Conservation (phyloP, 2,329 filamentous ascomycete genomes). For the Fusarium zealandicum region DNA sequence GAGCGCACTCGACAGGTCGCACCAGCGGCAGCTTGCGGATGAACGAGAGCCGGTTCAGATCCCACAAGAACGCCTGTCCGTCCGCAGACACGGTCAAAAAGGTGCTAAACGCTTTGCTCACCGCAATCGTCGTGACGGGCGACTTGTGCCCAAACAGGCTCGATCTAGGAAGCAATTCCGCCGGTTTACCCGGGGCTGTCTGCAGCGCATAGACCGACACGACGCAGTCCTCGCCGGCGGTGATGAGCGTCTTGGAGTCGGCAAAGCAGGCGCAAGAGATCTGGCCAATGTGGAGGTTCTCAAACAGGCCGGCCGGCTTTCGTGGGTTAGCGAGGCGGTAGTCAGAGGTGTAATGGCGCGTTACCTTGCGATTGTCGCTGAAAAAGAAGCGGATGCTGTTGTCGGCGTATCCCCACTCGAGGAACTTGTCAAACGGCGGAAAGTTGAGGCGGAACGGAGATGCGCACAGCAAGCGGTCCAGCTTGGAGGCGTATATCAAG, state of each 20-base stretch:
- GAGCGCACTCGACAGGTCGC: constrained; percentile 72
- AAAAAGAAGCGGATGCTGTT: constrained; percentile 91
- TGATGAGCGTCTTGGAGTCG: constrained; percentile 89
- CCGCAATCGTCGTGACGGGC: constrained; percentile 80
- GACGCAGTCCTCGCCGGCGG: constrained; percentile 90
- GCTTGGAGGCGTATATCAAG: constrained; percentile 77
- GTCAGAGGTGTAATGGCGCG: constrained; percentile 5
- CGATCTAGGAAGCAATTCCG: constrained; percentile 80
- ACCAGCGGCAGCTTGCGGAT: constrained; percentile 74
- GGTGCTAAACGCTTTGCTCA: constrained; percentile 87
- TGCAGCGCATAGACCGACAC: constrained; percentile 82
- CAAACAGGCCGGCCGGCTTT: constrained; percentile 80
- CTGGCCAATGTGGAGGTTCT: constrained; percentile 92
- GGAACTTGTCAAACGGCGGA: constrained; percentile 88
- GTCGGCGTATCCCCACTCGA: constrained; percentile 97
- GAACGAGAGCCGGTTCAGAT: constrained; percentile 88
- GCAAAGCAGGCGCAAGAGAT: constrained; percentile 84
- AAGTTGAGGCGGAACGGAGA: constrained; percentile 87
- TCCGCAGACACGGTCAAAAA: constrained; percentile 84
- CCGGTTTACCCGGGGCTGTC: constrained; percentile 67
- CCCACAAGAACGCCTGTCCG: constrained; percentile 89
- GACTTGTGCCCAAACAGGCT: constrained; percentile 91
- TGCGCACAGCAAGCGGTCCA: constrained; percentile 83
- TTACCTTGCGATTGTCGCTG: constrained; percentile 78
- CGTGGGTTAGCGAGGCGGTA: constrained; percentile 39